Evolutionary conservation across 306 rosid genomes (phyloP).

Genomic region (Vigna reflexopilosa): DNA sequence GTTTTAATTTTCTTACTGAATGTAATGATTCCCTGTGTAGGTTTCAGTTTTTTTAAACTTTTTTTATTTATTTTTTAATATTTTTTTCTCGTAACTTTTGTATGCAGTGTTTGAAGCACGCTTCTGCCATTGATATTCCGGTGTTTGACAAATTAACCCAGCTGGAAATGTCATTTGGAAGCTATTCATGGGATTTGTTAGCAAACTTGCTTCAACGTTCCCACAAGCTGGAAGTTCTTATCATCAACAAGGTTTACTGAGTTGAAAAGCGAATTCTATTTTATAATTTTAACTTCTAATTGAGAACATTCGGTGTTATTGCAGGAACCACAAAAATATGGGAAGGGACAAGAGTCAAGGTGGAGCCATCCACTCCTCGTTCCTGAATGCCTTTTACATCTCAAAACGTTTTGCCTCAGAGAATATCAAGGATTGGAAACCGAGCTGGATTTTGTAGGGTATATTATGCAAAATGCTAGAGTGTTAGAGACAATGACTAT

Average conservation of each 20-base stretch:
- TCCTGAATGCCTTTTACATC: constrained; percentile 47
- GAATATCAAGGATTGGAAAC: constrained; percentile 39
- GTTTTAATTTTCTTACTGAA: not conserved
- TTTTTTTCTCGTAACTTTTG: constrained; percentile 6
- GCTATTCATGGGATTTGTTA: constrained; percentile 41
- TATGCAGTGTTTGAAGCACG: constrained; percentile 42
- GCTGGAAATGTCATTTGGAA: constrained; percentile 43
- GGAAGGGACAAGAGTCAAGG: constrained; percentile 27
- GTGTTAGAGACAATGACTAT: constrained; percentile 36
- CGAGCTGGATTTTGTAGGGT: constrained; percentile 41
- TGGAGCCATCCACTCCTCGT: constrained; percentile 34
- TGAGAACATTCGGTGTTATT: constrained; percentile 18
- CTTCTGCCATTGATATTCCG: constrained; percentile 33
- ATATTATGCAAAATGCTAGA: constrained; percentile 45
- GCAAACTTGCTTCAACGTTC: constrained; percentile 29
- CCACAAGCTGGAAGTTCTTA: constrained; percentile 42
- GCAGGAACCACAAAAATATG: constrained; percentile 22
- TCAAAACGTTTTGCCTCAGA: constrained; percentile 35
- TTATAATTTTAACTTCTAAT: not conserved
- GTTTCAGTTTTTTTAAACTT: not conserved
- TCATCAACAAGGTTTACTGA: constrained; percentile 43
- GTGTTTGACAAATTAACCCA: constrained; percentile 42
- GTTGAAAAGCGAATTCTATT: constrained; percentile 12
- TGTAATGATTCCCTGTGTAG: not conserved
- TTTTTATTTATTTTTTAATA: not conserved